phyloP scores from a whole-genome alignment of 345 rosid species.

The Hypericum androsaemum region DNA sequence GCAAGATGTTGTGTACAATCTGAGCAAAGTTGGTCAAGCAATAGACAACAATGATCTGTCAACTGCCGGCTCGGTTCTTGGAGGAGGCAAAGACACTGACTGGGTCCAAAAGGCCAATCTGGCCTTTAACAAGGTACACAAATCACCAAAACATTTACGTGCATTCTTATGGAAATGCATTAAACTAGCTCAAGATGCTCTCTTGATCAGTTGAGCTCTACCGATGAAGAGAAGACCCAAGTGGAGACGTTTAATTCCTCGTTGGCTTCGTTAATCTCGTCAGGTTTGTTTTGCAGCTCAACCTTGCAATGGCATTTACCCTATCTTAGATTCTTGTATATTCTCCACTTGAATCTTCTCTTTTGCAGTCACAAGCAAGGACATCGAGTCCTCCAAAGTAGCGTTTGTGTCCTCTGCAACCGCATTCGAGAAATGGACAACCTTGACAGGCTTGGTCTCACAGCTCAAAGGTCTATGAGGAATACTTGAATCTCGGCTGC shows the following conservation, averaged over 20 bases:
- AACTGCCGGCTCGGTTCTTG: slow-evolving; percentile 63
- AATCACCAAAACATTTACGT: neutral
- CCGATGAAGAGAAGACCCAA: slow-evolving; percentile 55
- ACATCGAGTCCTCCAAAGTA: slow-evolving; percentile 61
- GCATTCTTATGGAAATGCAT: neutral
- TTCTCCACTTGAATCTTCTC: slow-evolving; percentile 1
- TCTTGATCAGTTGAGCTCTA: slow-evolving; percentile 50
- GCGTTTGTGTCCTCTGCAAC: slow-evolving; percentile 71
- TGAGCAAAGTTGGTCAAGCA: slow-evolving; percentile 87
- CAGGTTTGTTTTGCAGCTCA: slow-evolving; percentile 34
- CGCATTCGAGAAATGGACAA: slow-evolving; percentile 77
- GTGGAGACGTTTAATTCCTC: slow-evolving; percentile 73
- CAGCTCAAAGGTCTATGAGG: slow-evolving; percentile 63
- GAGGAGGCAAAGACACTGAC: slow-evolving; percentile 49
- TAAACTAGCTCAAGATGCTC: neutral
- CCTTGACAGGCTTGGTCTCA: slow-evolving; percentile 52
- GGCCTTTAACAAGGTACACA: slow-evolving; percentile 63
- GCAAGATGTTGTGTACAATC: slow-evolving; percentile 81
- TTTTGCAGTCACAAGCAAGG: slow-evolving; percentile 52
- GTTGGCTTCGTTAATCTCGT: slow-evolving; percentile 63
- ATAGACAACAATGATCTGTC: slow-evolving; percentile 72
- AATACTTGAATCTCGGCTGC: neutral
- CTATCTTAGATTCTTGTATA: neutral
- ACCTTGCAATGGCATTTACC: neutral
- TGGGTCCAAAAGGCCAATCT: slow-evolving; percentile 63